phyloP scores from a whole-genome alignment of 371 early-diverging fungal species.

The Mucor ambiguus region DNA sequence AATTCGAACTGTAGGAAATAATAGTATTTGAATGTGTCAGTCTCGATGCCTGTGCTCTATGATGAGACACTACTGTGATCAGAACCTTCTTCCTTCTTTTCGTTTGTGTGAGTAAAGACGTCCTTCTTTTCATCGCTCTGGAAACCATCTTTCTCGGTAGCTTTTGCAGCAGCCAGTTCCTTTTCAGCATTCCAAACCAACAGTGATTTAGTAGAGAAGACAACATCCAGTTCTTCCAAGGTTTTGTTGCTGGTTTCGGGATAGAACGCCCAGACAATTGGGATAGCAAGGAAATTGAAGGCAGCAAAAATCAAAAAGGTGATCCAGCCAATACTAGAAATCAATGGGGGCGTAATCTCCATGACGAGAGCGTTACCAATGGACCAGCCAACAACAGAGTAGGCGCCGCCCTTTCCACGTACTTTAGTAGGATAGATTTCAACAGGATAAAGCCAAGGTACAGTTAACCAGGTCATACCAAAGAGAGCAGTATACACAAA shows the following conservation, averaged over 20 bases:
- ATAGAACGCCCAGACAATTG: conserved; percentile 36
- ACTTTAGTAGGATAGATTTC: conserved; percentile 45
- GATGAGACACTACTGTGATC: neutral
- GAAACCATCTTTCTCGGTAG: neutral
- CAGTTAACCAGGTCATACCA: conserved; percentile 45
- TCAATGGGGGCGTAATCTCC: conserved; percentile 47
- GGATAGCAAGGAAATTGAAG: conserved; percentile 43
- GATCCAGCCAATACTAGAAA: conserved; percentile 41
- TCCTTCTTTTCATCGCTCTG: neutral
- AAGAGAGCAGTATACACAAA: conserved; percentile 42
- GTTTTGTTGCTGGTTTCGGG: conserved; percentile 46
- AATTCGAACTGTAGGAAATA: neutral
- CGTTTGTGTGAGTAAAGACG: neutral
- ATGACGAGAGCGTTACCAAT: conserved; percentile 46
- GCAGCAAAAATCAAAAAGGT: conserved; percentile 46
- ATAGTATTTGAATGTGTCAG: neutral
- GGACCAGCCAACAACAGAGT: conserved; percentile 50
- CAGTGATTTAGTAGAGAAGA: conserved; percentile 41
- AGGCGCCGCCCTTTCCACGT: conserved; percentile 46
- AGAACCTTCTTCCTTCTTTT: neutral
- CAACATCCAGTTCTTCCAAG: conserved; percentile 42
- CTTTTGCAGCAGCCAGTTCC: conserved; percentile 21
- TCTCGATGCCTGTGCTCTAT: neutral
- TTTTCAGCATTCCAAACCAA: conserved; percentile 49
- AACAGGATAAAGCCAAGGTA: conserved; percentile 47